These are phyloP conservation scores for Pelargonium citronellum DNA, from an alignment of 441 rosid species.

Conservation along the genomic window DNA sequence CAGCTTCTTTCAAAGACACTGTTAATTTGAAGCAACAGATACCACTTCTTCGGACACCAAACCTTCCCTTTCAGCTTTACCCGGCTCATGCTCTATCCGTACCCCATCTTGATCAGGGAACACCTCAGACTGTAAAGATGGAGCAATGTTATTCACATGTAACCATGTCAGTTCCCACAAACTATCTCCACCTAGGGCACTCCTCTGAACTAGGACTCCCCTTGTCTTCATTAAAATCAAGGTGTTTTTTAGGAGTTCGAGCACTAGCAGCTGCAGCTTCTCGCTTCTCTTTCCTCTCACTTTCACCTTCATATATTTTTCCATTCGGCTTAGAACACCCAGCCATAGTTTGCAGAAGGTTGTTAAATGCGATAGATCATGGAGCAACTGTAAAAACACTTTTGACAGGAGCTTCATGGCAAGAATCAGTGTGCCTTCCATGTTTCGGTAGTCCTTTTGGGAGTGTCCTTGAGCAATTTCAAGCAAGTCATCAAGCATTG, in stretches of 20 bases:
- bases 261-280: slow-evolving; percentile 65
- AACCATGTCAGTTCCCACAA: slow-evolving; percentile 88
- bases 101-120: slow-evolving; percentile 52
- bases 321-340: slow-evolving; percentile 79
- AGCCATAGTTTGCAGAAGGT: slow-evolving; percentile 86
- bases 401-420: slow-evolving; percentile 65
- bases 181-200: slow-evolving; percentile 75
- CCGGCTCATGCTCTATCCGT: background rate
- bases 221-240: slow-evolving; percentile 70
- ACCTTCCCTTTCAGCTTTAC: background rate
- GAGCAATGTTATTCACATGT: slow-evolving; percentile 67
- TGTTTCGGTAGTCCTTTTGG: slow-evolving; percentile 75
- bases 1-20: background rate
- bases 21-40: background rate
- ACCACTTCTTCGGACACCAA: slow-evolving; percentile 3
- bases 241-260: slow-evolving; percentile 72
- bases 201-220: slow-evolving; percentile 51
- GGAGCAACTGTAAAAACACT: slow-evolving; percentile 63
- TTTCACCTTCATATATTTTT: slow-evolving; percentile 76
- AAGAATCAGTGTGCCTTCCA: slow-evolving; percentile 73
- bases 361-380: slow-evolving; percentile 55
- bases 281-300: slow-evolving; percentile 71
- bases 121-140: slow-evolving; percentile 64
- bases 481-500: slow-evolving; percentile 78
- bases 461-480: slow-evolving; percentile 72